Percentiles rank a stretch among this genome's conserved stretches.
Conservation (phyloP, 2,329 filamentous ascomycete species). For the Thermochaetoides dissita region DNA sequence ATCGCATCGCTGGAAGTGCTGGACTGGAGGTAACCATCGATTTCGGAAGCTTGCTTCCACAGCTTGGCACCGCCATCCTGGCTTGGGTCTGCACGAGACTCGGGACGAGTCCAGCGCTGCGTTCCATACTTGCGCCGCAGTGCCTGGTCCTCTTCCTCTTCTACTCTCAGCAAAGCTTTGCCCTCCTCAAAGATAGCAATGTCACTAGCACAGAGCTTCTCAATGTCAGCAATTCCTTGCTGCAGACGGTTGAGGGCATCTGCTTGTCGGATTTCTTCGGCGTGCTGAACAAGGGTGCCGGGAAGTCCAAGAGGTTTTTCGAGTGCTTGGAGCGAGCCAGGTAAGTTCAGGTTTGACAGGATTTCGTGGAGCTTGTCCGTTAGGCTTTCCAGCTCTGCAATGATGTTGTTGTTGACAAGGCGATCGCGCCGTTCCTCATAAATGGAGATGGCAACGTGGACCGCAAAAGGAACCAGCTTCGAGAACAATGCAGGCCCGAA, state of each 20-base stretch:
- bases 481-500: constrained; percentile 78
- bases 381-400: constrained; percentile 68
- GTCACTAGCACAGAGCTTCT: constrained; percentile 75
- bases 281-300: constrained; percentile 71
- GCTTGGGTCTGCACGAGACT: constrained; percentile 51
- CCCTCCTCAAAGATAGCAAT: constrained; percentile 70
- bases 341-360: constrained; percentile 70
- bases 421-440: constrained; percentile 85
- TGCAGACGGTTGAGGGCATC: constrained; percentile 68
- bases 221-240: constrained; percentile 72
- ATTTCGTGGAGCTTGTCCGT: constrained; percentile 68
- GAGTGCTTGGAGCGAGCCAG: constrained; percentile 81
- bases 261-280: constrained; percentile 84
- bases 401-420: constrained; percentile 77
- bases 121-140: constrained; percentile 71
- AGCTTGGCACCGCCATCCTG: constrained; percentile 44
- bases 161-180: constrained; percentile 59
- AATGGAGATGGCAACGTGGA: constrained; percentile 87
- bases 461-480: constrained; percentile 86
- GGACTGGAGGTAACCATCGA: constrained; percentile 70
- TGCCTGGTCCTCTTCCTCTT: constrained; percentile 70
- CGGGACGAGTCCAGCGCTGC: constrained; percentile 62
- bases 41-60: constrained; percentile 61
- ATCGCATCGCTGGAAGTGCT: constrained; percentile 41
- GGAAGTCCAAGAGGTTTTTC: constrained; percentile 90